phyloP scores from a whole-genome alignment of 768 basidiomycete species.

The Hebeloma cylindrosporum region DNA sequence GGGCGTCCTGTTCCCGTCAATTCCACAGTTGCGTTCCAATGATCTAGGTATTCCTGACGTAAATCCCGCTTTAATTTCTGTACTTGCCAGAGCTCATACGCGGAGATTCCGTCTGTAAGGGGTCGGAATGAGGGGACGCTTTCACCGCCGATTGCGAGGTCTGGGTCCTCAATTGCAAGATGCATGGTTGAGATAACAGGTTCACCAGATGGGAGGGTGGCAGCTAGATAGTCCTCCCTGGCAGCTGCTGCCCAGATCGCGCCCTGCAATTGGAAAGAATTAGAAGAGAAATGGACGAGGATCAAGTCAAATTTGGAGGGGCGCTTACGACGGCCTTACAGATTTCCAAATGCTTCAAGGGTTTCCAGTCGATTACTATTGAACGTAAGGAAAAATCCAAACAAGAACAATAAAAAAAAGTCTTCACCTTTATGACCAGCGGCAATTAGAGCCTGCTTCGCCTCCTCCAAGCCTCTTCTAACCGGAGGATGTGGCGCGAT shows the following conservation, averaged over 20 bases:
- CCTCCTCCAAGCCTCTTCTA: conserved; percentile 53
- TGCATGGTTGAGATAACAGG: conserved; percentile 53
- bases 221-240: conserved; percentile 43
- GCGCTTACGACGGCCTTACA: conserved; percentile 38
- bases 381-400: not conserved
- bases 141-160: conserved; percentile 5
- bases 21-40: conserved; percentile 55
- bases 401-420: not conserved
- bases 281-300: not conserved
- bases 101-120: conserved; percentile 33
- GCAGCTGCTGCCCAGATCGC: conserved; percentile 49
- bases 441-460: conserved; percentile 53
- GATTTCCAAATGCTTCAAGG: conserved; percentile 52
- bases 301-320: not conserved
- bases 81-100: conserved; percentile 68
- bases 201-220: conserved; percentile 46
- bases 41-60: conserved; percentile 56
- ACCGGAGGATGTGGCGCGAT: conserved; percentile 66
- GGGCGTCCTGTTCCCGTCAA: conserved; percentile 68
- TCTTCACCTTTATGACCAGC: conserved; percentile 64
- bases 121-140: conserved; percentile 27
- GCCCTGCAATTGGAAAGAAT: conserved; percentile 24
- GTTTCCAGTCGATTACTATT: conserved; percentile 70
- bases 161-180: conserved; percentile 26
- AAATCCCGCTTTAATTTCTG: conserved; percentile 52